Base-by-base conservation (phyloP, 2,329 filamentous ascomycete species). In the Pyricularia pennisetigena region DNA sequence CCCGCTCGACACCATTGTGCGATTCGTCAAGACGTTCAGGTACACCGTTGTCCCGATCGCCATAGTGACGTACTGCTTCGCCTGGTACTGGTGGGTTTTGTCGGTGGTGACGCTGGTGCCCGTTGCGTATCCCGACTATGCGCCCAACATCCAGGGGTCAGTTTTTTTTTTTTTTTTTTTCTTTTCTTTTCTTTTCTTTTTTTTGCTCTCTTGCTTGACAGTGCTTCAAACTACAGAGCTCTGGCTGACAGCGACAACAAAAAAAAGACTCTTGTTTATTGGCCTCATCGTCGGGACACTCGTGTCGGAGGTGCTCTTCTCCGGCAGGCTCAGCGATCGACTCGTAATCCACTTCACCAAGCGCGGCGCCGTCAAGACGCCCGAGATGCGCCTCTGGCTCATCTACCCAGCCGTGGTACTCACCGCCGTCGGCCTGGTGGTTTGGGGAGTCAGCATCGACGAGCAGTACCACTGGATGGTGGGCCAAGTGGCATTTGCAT, bases 321-420 rank as follows among this genome's bases (percentile, higher is more conserved):
- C 84, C 0, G 85, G 85, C 9, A 69, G 77, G n/a, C 72, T 86
- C 24, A 85, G 83, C 71, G 85, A 87, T 73, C 76, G 74, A 68
- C 78, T 87, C 16, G 78, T 86, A n/a, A 69, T 77, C n/a, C 74
- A 73, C 57, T 72, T 86, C 41, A 79, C 82, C 0, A 79, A 77
- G 70, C 76, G 74, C 65, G 74, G 74, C 20, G 78, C 78, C 29
- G 71, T 80, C 7, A 79, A 81, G 35, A 75, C 81, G 1, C 77
- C 85, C 0, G 85, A 87, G 74, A 85, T 85, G 83, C 78, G 85
- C 20, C 73, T 87, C 26, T 87, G 83, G 83, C 74, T 86, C 14
- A 80, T 79, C 2, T 86, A 86, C 74, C 85, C 85, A 7, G 84
- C 83, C 14, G 78, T 80, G 2, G 9, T 82, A 4, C 69, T 85